These are phyloP conservation scores for Ophiocordyceps camponoti-saundersi DNA, from an alignment of 2,329 filamentous ascomycete genomes.

Conservation along the genomic window DNA sequence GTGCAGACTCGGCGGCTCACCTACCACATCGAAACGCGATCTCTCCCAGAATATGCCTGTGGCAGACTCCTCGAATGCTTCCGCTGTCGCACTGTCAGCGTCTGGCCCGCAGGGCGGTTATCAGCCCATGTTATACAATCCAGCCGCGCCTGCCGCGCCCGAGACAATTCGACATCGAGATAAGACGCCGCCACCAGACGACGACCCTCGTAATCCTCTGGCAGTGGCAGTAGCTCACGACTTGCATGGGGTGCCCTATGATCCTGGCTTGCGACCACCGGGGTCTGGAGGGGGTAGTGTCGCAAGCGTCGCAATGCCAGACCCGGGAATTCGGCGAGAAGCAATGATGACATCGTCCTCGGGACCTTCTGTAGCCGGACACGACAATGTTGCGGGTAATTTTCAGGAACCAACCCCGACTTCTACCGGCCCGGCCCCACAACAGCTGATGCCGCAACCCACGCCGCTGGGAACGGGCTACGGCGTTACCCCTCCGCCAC, in stretches of 20 bases:
- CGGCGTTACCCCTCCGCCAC: conserved; percentile 23
- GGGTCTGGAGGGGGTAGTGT: conserved; percentile 13
- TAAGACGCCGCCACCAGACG: conserved; percentile 63
- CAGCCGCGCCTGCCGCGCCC: conserved; percentile 58
- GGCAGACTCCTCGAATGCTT: neutral
- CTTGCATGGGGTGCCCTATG: conserved; percentile 34
- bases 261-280: conserved; percentile 31
- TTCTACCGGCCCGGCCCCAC: conserved; percentile 19
- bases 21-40: conserved; percentile 2
- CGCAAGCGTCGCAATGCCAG: conserved; percentile 21
- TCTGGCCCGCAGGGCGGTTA: conserved; percentile 28
- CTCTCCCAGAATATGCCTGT: conserved; percentile 7
- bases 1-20: conserved; percentile 17
- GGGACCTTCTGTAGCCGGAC: conserved; percentile 4
- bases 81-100: conserved; percentile 1
- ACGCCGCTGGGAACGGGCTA: conserved; percentile 14
- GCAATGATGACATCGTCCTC: conserved; percentile 28
- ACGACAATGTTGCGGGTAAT: neutral
- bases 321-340: conserved; percentile 29
- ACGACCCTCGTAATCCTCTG: conserved; percentile 40
- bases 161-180: conserved; percentile 57
- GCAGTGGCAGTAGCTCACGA: conserved; percentile 41
- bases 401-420: conserved; percentile 13
- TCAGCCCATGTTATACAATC: conserved; percentile 58
- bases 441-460: conserved; percentile 6